Evolutionary conservation across 2,329 filamentous ascomycete species (phyloP).

Genomic region (Blumeria hordei): DNA sequence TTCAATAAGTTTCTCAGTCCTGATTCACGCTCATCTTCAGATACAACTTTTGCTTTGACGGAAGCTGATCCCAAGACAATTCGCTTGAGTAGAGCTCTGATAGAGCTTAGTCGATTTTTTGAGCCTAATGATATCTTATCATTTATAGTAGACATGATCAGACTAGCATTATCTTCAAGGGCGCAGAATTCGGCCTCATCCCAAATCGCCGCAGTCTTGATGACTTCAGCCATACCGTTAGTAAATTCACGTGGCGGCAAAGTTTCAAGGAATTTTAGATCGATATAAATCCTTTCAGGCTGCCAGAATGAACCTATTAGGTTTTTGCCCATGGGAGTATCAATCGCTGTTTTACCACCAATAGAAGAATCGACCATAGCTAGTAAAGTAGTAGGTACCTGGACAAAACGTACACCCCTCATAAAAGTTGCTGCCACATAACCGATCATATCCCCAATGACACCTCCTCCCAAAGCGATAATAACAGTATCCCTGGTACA

Average conservation of each 20-base stretch:
- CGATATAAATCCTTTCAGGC: constrained; percentile 79
- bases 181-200: constrained; percentile 66
- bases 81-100: constrained; percentile 45
- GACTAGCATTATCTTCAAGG: constrained; percentile 57
- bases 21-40: constrained; percentile 79
- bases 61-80: constrained; percentile 69
- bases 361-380: constrained; percentile 98
- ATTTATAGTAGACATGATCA: constrained; percentile 50
- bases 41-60: constrained; percentile 87
- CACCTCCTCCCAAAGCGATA: constrained; percentile 80
- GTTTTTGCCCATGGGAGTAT: constrained; percentile 90
- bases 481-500: constrained; percentile 90
- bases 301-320: constrained; percentile 94
- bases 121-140: constrained; percentile 23
- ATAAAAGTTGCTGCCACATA: constrained; percentile 97
- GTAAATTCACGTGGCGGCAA: constrained; percentile 81
- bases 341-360: constrained; percentile 94
- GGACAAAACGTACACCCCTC: constrained; percentile 86
- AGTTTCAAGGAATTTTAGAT: constrained; percentile 75
- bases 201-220: constrained; percentile 96
- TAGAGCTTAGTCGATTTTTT: constrained; percentile 38
- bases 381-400: constrained; percentile 83
- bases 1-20: constrained; percentile 86
- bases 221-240: constrained; percentile 95
- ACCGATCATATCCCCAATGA: constrained; percentile 94